These are phyloP conservation scores for Groenewaldozyma tartarivorans DNA, from an alignment of 805 yeast genomes.

Conservation along the genomic window DNA sequence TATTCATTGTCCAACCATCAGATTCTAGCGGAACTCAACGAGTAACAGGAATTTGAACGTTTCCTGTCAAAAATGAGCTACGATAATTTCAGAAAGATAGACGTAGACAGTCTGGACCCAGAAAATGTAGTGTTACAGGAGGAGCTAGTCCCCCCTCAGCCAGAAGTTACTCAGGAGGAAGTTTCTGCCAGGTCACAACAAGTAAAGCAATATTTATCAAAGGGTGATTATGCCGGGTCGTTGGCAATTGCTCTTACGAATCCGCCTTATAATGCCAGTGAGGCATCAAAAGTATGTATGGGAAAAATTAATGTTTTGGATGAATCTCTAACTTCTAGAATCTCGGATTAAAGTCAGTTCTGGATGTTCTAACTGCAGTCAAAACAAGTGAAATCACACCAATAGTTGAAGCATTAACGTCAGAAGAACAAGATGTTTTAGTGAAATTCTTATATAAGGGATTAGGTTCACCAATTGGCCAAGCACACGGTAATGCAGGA, in stretches of 20 bases:
- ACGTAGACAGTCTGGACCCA: constrained; percentile 83
- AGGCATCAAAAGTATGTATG: constrained; percentile 37
- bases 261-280: constrained; percentile 80
- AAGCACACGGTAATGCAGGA: constrained; percentile 80
- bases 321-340: constrained; percentile 19
- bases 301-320: too few species aligned
- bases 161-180: constrained; percentile 42
- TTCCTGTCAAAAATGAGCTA: constrained; percentile 1
- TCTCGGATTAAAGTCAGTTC: constrained; percentile 44
- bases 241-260: constrained; percentile 50
- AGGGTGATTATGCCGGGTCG: constrained; percentile 66
- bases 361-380: constrained; percentile 62
- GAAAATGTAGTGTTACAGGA: constrained; percentile 54
- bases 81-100: constrained; percentile 58
- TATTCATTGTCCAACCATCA: background rate
- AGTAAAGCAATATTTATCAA: constrained; percentile 52
- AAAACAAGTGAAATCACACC: constrained; percentile 57
- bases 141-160: constrained; percentile 52
- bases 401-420: constrained; percentile 48
- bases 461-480: constrained; percentile 54
- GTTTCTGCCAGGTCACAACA: constrained; percentile 45
- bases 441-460: constrained; percentile 80
- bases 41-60: background rate
- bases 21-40: background rate
- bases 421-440: constrained; percentile 65